Conservation (phyloP, 1,139 yeast species). For the Saccharomyces hybrid region DNA sequence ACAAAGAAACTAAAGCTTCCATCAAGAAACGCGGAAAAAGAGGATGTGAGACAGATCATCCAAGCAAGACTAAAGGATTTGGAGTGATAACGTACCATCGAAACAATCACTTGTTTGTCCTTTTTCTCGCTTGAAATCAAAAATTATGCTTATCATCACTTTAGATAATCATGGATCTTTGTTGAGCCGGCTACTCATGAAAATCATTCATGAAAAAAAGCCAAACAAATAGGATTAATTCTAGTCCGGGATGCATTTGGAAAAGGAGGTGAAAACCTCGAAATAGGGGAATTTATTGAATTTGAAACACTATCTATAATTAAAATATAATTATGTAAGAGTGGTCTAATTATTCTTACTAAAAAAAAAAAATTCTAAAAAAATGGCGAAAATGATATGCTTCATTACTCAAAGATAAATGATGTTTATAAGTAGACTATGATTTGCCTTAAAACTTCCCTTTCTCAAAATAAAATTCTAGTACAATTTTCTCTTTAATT, state of each 20-base stretch:
- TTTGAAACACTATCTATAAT: not conserved
- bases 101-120: too few relatives aligned
- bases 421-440: not conserved
- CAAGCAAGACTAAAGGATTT: constrained; percentile 44
- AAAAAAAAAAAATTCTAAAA: not conserved
- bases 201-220: too few relatives aligned
- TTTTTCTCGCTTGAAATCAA: not conserved
- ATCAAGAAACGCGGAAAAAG: constrained; percentile 32
- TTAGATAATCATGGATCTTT: not conserved
- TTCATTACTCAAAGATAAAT: not conserved
- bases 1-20: constrained; percentile 34
- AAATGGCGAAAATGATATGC: not conserved
- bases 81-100: constrained; percentile 18
- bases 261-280: not conserved
- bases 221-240: too few relatives aligned
- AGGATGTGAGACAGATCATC: constrained; percentile 55
- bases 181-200: constrained; percentile 8
- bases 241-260: not conserved
- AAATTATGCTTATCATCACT: too few relatives aligned
- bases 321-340: not conserved
- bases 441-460: not conserved
- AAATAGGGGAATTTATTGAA: not conserved
- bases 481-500: not conserved
- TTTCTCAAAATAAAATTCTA: not conserved
- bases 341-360: not conserved